These are phyloP conservation scores for Phialophora verrucosa DNA, from an alignment of 2,329 filamentous ascomycete genomes.

Conservation along the genomic window DNA sequence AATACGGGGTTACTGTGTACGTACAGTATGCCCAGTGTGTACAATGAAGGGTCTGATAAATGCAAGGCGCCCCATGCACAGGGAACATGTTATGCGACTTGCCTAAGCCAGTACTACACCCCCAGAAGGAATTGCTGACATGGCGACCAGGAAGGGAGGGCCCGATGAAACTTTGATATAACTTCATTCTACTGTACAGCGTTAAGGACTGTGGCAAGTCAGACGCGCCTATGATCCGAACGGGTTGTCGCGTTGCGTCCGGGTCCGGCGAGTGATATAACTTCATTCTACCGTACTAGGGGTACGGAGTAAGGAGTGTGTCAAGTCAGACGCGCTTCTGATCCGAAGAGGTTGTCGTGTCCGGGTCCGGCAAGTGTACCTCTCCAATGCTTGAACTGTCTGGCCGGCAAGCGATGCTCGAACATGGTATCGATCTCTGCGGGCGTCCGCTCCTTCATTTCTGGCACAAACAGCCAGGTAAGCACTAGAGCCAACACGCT, in stretches of 20 bases:
- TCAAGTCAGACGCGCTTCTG: constrained; percentile 3
- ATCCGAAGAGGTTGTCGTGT: background rate
- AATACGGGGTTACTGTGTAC: too few species aligned
- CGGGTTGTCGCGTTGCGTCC: too few species aligned
- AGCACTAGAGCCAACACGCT: constrained; percentile 43
- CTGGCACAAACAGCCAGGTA: constrained; percentile 57
- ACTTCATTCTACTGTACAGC: too few species aligned
- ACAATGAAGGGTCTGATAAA: background rate
- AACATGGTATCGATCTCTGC: constrained; percentile 57
- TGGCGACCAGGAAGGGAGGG: background rate
- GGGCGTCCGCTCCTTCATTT: constrained; percentile 58
- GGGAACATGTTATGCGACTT: background rate
- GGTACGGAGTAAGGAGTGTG: background rate
- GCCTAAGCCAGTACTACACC: background rate
- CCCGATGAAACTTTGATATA: background rate
- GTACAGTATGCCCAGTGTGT: too few species aligned
- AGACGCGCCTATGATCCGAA: too few species aligned
- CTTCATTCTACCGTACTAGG: background rate
- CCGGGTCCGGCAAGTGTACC: constrained; percentile 4
- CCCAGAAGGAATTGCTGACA: constrained; percentile 1
- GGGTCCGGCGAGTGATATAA: background rate
- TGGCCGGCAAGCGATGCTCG: constrained; percentile 37
- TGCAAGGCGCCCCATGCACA: background rate
- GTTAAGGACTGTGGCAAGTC: too few species aligned
- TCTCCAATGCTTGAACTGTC: constrained; percentile 41